These are phyloP conservation scores for Neonectria ditissima DNA, from an alignment of 2,329 filamentous ascomycete species.

Conservation along the genomic window DNA sequence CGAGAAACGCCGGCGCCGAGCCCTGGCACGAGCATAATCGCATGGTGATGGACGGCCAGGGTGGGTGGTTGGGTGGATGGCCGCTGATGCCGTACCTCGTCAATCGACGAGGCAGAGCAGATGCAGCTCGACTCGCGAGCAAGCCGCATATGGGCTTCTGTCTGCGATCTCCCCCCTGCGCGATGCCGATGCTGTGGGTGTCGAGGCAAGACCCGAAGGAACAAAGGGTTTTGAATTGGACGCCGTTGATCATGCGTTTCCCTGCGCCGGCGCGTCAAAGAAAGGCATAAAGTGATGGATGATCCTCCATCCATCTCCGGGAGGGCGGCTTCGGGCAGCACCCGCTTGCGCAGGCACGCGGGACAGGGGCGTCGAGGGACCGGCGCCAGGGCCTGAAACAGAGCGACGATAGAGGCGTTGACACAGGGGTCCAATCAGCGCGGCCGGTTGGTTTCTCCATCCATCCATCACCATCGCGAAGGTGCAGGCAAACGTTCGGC, in stretches of 20 bases:
- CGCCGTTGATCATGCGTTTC: conserved; percentile 18
- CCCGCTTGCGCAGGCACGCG: conserved; percentile 37
- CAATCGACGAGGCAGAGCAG: conserved; percentile 32
- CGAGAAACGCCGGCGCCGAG: conserved; percentile 18
- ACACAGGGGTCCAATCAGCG: conserved; percentile 29
- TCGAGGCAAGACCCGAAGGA: not conserved
- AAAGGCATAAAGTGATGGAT: conserved; percentile 13
- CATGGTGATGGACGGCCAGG: conserved; percentile 8
- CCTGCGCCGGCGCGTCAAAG: conserved; percentile 4
- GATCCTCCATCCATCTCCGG: conserved; percentile 17
- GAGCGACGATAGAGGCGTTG: conserved; percentile 32
- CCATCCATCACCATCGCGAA: conserved; percentile 6
- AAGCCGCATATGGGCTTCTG: not conserved
- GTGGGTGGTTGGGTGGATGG: too few relatives aligned
- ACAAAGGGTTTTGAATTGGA: conserved; percentile 6
- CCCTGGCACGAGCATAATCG: conserved; percentile 18
- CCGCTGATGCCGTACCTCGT: conserved; percentile 33
- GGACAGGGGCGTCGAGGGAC: not conserved
- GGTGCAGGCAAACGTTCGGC: conserved; percentile 27
- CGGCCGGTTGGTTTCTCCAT: conserved; percentile 19
- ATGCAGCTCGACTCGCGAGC: not conserved
- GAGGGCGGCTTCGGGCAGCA: conserved; percentile 20
- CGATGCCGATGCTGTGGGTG: not conserved
- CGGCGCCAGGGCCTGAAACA: conserved; percentile 42
- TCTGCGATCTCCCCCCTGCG: not conserved